Evolutionary conservation across 208 protist species (phyloP).

Genomic region (Leishmania turanica): DNA sequence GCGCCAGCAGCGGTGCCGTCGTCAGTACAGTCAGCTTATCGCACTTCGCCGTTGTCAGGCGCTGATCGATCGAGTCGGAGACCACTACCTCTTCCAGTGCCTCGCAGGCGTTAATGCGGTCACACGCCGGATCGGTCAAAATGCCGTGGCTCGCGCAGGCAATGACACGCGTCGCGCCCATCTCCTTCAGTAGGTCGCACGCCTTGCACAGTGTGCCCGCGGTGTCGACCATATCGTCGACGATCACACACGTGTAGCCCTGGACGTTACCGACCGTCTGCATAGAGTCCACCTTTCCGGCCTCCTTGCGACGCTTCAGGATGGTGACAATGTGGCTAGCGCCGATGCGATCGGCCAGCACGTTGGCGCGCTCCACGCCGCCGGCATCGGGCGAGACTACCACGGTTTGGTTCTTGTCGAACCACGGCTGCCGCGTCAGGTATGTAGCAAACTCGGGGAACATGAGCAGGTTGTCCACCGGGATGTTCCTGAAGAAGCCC

Average conservation of each 20-base stretch:
- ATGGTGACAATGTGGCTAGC: slow-evolving; percentile 93
- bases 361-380: slow-evolving; percentile 94
- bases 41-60: slow-evolving; percentile 66
- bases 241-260: slow-evolving; percentile 94
- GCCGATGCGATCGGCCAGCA: slow-evolving; percentile 84
- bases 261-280: slow-evolving; percentile 96
- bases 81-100: slow-evolving; percentile 93
- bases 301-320: slow-evolving; percentile 91
- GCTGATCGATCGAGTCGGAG: slow-evolving; percentile 89
- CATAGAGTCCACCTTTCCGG: slow-evolving; percentile 94
- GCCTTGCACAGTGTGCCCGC: slow-evolving; percentile 95
- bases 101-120: slow-evolving; percentile 88
- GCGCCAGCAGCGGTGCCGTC: slow-evolving; percentile 86
- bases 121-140: slow-evolving; percentile 89
- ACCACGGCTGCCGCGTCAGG: slow-evolving; percentile 83
- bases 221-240: slow-evolving; percentile 98
- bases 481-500: slow-evolving; percentile 96
- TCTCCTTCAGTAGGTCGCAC: slow-evolving; percentile 85
- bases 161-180: slow-evolving; percentile 93
- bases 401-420: slow-evolving; percentile 74
- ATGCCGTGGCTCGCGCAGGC: slow-evolving; percentile 96
- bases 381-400: slow-evolving; percentile 97
- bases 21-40: slow-evolving; percentile 89
- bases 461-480: slow-evolving; percentile 95
- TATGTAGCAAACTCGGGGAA: slow-evolving; percentile 90